Evolutionary conservation across 768 basidiomycete species (phyloP), one percentile per base, ranked within the genome.

Genomic region (Termitomyces sp.): DNA sequence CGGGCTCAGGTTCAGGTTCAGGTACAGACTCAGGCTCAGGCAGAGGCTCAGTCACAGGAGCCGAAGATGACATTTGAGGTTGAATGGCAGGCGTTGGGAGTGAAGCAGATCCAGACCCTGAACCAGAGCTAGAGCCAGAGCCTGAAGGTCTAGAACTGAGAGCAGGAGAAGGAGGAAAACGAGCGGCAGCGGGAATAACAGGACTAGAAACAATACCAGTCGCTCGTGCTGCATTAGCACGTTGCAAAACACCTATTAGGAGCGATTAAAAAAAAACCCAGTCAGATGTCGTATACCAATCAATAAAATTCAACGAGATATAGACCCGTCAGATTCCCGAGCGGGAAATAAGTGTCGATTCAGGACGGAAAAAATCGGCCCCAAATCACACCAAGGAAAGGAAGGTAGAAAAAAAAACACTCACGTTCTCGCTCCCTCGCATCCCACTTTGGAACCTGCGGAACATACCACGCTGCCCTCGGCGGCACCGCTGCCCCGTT

Each of bases 401-500:
- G 6, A 20, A 16, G 20, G 12, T 33, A 16, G 44, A 20, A 18
- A 18, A 16, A 44, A 46, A 52, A 22, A 45, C 11, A 56, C 55
- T 57, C 42, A 59, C 58, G n/a, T 55, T 60, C 59, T n/a, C 16
- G 32, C 39, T 40, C 39, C 24, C 32, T 42, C 1, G 24, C 1
- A 36, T 57, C 54, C 44, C 51, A 56, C 38, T 56, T 42, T 15
- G 51, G 35, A 20, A 59, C 42, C 36, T 55, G 50, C 8, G 58
- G 51, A 22, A 60, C 52, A 60, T 60, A 60, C 53, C 42, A 54
- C 18, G 59, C 52, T 9, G 36, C 52, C 13, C 52, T 33, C 8
- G 48, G 57, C 32, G 42, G 12, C 28, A 56, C 20, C n/a, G 12
- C 9, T 15, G 15, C 4, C 32, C 32, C 44, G 4, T 28, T 28